Base-by-base conservation (phyloP, 768 basidiomycete genomes). In the Rhizopogon rudus region DNA sequence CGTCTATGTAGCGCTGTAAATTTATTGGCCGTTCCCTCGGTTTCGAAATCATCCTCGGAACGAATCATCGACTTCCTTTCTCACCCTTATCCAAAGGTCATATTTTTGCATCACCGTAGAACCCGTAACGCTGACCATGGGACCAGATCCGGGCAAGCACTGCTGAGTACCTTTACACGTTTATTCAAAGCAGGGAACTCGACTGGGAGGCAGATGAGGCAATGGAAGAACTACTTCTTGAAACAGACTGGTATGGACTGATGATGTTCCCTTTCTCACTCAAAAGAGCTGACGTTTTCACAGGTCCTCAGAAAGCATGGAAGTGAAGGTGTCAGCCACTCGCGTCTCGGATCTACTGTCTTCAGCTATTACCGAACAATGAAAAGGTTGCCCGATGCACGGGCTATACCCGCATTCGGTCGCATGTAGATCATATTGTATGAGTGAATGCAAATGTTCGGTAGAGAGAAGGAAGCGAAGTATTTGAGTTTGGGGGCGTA, bases 1-100 rank as follows among this genome's bases (percentile, higher is more conserved):
- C 52, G 44, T 33, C 22, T 28, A 43, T 39, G 6, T 63, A 96
- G 93, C 48, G 77, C 84, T 25, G 77, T 86, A 48, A 81, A 87
- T 59, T 72, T 91, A 55, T 71, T 93, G 48, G 70, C 77, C 10
- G 70, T 87, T 55, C 67, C 77, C 20, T 61, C 71, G 57, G 55
- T 82, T 74, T 56, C 68, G 63, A 67, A 69, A 43, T 67, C 71
- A 20, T 79, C 75, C 58, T 71, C 82, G 14, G 62, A 71, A 8
- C 70, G 67, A 44, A 65, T 97, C 4, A 63, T 65, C 2, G 67
- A 76, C 20, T 94, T 94, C 70, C 78, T 98, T 51, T 72, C 74
- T 2, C 94, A 98, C 69, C 75, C 79, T 51, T 93, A 88, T 70
- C 93, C 94, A 41, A 84, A 79, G 71, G 94, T 93, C 65, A 77